Percentiles rank a stretch among this genome's conserved stretches.
Evolutionary conservation across 768 basidiomycete species (phyloP).

Genomic region (Boletus vermiculosoides): DNA sequence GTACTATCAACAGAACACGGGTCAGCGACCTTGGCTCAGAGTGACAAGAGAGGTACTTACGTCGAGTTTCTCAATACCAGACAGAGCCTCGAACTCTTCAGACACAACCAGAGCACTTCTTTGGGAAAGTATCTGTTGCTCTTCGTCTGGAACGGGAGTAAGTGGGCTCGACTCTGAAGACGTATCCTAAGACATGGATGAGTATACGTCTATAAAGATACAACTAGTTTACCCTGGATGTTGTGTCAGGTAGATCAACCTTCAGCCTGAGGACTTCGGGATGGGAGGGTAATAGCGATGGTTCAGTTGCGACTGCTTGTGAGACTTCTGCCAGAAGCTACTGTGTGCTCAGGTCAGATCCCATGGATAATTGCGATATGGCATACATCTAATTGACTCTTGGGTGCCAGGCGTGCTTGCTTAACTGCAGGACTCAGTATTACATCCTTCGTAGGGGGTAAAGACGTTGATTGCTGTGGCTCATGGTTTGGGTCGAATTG

Average conservation of each 20-base stretch:
- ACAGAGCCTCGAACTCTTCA: slow-evolving; percentile 44
- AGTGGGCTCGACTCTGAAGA: slow-evolving; percentile 24
- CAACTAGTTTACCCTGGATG: slow-evolving; percentile 13
- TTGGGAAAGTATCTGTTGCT: neutral
- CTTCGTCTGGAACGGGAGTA: slow-evolving; percentile 17
- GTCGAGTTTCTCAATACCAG: slow-evolving; percentile 50
- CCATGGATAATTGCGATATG: slow-evolving; percentile 8
- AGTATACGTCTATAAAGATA: neutral
- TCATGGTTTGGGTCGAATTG: neutral
- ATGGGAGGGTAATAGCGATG: slow-evolving; percentile 26
- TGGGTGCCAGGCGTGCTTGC: slow-evolving; percentile 16
- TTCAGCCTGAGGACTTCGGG: slow-evolving; percentile 23
- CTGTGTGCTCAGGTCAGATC: slow-evolving; percentile 18
- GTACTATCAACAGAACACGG: slow-evolving; percentile 44
- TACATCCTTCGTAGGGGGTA: neutral
- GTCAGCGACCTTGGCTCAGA: neutral
- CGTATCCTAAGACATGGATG: slow-evolving; percentile 12
- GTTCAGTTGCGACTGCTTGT: slow-evolving; percentile 30
- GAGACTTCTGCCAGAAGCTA: slow-evolving; percentile 31
- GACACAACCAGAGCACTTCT: slow-evolving; percentile 34
- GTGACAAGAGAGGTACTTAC: slow-evolving; percentile 31
- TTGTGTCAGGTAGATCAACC: slow-evolving; percentile 2
- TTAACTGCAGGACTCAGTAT: slow-evolving; percentile 11
- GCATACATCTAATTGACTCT: slow-evolving; percentile 30
- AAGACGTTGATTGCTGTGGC: slow-evolving; percentile 4